Evolutionary conservation across 163 green algal genomes (phyloP).

Genomic region (Smithsoniella earleae): DNA sequence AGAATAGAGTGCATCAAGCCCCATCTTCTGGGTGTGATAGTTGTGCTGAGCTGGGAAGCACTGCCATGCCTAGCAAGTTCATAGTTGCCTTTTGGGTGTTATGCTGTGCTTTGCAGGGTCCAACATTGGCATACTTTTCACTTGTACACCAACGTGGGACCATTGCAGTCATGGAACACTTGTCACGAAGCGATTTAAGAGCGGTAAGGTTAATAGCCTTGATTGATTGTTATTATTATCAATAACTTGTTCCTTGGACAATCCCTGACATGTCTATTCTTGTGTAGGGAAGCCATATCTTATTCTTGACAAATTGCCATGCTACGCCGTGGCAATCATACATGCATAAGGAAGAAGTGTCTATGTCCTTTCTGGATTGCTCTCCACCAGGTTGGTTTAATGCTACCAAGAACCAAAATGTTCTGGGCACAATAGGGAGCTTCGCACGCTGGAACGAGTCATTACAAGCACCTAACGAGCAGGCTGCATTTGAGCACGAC

Average conservation of each 20-base stretch:
- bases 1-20: too few species aligned
- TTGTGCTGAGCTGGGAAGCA: background rate
- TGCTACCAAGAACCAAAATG: background rate
- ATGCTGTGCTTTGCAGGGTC: background rate
- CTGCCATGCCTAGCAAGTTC: background rate
- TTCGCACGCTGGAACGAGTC: background rate
- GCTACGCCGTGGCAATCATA: conserved; percentile 20
- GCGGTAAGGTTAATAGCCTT: too few species aligned
- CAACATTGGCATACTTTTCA: conserved; percentile 12
- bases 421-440: background rate
- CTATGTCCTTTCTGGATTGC: conserved; percentile 24
- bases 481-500: conserved; percentile 3
- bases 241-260: background rate
- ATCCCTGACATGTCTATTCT: background rate
- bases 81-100: background rate
- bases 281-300: conserved; percentile 11
- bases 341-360: conserved; percentile 10
- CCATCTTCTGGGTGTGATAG: background rate
- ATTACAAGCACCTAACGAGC: background rate
- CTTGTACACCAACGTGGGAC: conserved; percentile 12
- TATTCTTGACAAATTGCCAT: conserved; percentile 30
- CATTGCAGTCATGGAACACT: conserved; percentile 14
- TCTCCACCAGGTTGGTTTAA: conserved; percentile 23
- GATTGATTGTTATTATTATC: background rate
- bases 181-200: background rate